Evolutionary conservation across 2,329 filamentous ascomycete genomes (phyloP).

Genomic region (Aureobasidium uvarum): DNA sequence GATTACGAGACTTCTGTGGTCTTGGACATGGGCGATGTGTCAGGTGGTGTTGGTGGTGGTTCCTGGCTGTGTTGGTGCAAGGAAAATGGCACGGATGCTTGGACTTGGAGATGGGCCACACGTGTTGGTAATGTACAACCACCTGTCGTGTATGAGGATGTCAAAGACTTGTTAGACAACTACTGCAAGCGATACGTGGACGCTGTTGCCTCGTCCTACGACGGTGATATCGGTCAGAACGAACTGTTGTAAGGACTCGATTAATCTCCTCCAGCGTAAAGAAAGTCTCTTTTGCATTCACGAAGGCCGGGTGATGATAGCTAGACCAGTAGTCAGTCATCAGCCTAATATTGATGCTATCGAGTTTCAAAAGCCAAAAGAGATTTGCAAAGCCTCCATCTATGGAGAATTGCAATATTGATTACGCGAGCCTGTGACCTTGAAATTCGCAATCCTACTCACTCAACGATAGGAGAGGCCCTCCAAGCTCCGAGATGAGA

Average conservation of each 20-base stretch:
- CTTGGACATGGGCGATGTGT: not conserved
- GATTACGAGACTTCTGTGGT: not conserved
- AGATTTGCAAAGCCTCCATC: too few relatives aligned
- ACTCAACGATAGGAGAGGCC: too few relatives aligned
- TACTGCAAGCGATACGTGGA: not conserved
- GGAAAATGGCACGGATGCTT: not conserved
- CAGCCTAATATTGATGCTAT: too few relatives aligned
- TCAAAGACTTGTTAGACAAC: not conserved
- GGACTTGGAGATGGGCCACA: not conserved
- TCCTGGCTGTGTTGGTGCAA: conserved; percentile 9
- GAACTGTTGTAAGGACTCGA: not conserved
- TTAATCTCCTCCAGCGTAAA: not conserved
- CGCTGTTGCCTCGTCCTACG: not conserved
- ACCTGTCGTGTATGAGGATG: not conserved
- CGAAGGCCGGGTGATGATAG: too few relatives aligned
- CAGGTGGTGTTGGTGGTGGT: not conserved
- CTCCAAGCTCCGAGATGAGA: too few relatives aligned
- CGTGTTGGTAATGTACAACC: not conserved
- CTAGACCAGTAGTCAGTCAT: too few relatives aligned
- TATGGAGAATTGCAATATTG: too few relatives aligned
- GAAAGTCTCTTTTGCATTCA: too few relatives aligned
- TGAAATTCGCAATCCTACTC: too few relatives aligned
- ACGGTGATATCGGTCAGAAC: not conserved
- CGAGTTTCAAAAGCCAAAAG: too few relatives aligned
- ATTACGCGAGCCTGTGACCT: too few relatives aligned